These are phyloP conservation scores for Rhododendron ovatum DNA, from an alignment of 148 eudicot genomes.

Conservation along the genomic window DNA sequence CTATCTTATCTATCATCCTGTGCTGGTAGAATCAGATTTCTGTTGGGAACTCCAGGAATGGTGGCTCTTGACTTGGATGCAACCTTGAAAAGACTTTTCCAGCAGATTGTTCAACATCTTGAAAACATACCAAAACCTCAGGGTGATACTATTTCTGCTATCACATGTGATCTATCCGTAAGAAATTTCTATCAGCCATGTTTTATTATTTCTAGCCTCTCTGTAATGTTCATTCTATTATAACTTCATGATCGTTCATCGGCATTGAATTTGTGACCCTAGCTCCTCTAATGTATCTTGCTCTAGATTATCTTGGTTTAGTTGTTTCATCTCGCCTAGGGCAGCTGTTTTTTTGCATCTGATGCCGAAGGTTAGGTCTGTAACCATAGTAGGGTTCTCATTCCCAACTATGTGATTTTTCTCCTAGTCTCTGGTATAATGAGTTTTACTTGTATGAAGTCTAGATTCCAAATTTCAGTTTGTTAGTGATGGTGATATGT, in stretches of 20 bases:
- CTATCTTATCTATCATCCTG: constrained; percentile 94
- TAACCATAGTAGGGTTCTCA: background rate
- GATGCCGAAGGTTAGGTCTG: background rate
- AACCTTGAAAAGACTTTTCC: constrained; percentile 79
- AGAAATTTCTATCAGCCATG: constrained; percentile 19
- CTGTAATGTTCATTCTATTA: background rate
- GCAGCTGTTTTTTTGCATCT: background rate
- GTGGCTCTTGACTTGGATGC: constrained; percentile 95
- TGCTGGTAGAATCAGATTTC: constrained; percentile 90
- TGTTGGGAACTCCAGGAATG: constrained; percentile 96
- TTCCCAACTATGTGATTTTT: background rate
- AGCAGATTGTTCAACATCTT: constrained; percentile 88
- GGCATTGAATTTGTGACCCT: background rate
- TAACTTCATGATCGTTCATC: background rate
- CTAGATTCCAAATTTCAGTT: background rate
- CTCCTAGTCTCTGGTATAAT: background rate
- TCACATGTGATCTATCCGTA: constrained; percentile 96
- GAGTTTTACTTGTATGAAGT: background rate
- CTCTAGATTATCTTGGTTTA: background rate
- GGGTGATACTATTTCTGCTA: constrained; percentile 89
- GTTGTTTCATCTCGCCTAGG: background rate
- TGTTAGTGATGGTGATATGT: background rate
- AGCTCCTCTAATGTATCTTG: background rate
- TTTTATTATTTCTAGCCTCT: background rate
- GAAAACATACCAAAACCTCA: constrained; percentile 94